Evolutionary conservation across 345 rosid species (phyloP), one percentile per base, ranked within the genome.

Genomic region (Brassica cretica): DNA sequence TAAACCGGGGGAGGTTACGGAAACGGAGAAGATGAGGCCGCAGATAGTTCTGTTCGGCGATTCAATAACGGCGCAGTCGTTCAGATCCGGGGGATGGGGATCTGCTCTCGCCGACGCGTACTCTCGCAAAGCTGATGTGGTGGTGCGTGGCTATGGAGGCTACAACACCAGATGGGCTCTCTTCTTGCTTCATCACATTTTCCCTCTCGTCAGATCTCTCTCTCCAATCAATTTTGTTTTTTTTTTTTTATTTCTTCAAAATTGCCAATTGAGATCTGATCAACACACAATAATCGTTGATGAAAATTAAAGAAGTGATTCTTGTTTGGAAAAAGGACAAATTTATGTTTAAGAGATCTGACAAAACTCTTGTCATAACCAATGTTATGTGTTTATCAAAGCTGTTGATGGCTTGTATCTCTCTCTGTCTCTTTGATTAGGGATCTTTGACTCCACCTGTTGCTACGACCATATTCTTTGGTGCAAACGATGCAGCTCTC

Each of bases 401-500:
- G 41, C 69, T 65, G 15, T 18, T 46, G 46, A 39, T 33, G 68
- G 21, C 24, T 21, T 21, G 24, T 32, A 6, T 32, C 39, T 56
- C 27, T 53, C 19, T 60, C 25, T 39, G 11, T n/a, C 16, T 46
- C 37, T 67, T 32, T 71, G 82, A 29, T 29, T 68, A 94, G 98
- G 91, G 80, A 16, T 72, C 85, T 44, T 19, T 70, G 10, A 80
- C 87, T 66, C 81, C 87, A 73, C 98, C 93, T 11, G 83, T 82
- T 70, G 98, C 98, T 56, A 72, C 91, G 56, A 86, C 98, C 4
- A 79, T 94, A 12, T 94, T 94, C 84, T 88, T 94, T 49, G 98
- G 98, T 66, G 98, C 98, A 41, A 94, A 94, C 82, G 98, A 94
- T 84, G 98, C 98, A 25, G 96, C 94, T 77, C 86, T 94, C 55